Conservation (phyloP, 768 basidiomycete genomes). For the Scleroderma citrinum region DNA sequence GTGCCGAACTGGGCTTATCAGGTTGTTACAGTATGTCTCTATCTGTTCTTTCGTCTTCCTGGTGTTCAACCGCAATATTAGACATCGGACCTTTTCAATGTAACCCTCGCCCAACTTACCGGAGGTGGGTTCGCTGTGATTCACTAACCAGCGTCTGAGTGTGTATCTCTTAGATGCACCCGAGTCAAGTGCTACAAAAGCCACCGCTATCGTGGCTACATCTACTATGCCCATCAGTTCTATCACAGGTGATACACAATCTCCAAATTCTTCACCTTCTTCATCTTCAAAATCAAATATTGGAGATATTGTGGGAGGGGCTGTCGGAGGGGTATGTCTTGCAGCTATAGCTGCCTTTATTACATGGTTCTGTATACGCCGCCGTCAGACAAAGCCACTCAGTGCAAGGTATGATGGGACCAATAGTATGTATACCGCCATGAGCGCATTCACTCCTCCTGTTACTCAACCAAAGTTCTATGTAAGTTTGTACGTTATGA, state of each 20-base stretch:
- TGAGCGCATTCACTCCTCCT: conserved; percentile 8
- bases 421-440: conserved; percentile 2
- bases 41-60: not conserved
- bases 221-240: conserved; percentile 6
- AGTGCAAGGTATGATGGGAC: conserved; percentile 1
- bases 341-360: conserved; percentile 35
- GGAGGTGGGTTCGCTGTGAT: conserved; percentile 16
- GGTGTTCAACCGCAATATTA: conserved; percentile 13
- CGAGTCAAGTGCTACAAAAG: conserved; percentile 37
- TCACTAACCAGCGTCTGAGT: not conserved
- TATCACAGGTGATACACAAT: too few relatives aligned
- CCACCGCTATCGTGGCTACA: conserved; percentile 16
- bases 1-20: conserved; percentile 63
- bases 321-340: conserved; percentile 40
- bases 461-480: conserved; percentile 22
- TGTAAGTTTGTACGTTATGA: conserved; percentile 14
- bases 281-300: conserved; percentile 25
- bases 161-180: conserved; percentile 27
- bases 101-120: conserved; percentile 29
- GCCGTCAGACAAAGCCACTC: conserved; percentile 15
- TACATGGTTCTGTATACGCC: conserved; percentile 34
- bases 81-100: conserved; percentile 35
- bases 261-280: not conserved
- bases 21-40: conserved; percentile 40
- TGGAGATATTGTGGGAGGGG: conserved; percentile 45